A percentile compares a stretch with the other conserved stretches of the same genome.
Evolutionary conservation across 331 rosid genomes (phyloP).

Genomic region (Malus hybrid): DNA sequence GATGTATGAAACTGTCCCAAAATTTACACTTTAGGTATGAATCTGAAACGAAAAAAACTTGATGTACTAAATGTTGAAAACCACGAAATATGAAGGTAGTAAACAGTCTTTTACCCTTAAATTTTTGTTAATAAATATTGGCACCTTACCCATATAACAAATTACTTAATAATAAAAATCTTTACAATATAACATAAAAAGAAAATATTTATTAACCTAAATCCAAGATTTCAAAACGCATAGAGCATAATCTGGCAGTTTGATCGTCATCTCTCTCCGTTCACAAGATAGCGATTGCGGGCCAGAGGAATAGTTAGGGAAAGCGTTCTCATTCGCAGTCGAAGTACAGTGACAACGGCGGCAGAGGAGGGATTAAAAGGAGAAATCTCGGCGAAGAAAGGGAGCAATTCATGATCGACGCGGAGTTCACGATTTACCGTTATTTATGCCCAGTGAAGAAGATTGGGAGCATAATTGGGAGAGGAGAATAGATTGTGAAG

Average conservation of each 20-base stretch:
- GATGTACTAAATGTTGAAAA: too few relatives aligned
- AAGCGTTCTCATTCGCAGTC: conserved; percentile 70
- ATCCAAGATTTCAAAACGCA: not conserved
- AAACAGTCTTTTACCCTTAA: too few relatives aligned
- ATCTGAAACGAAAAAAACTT: too few relatives aligned
- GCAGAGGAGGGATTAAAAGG: conserved; percentile 50
- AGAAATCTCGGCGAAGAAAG: conserved; percentile 77
- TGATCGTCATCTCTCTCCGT: not conserved
- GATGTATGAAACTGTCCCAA: too few relatives aligned
- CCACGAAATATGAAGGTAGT: too few relatives aligned
- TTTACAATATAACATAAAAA: too few relatives aligned
- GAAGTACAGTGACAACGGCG: conserved; percentile 51
- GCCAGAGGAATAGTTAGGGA: conserved; percentile 66
- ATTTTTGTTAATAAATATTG: too few relatives aligned
- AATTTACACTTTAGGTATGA: too few relatives aligned
- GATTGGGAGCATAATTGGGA: conserved; percentile 92
- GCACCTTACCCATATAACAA: too few relatives aligned
- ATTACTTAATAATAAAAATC: too few relatives aligned
- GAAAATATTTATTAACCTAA: conserved; percentile 2
- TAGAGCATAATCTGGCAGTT: not conserved
- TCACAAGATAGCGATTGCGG: conserved; percentile 44
- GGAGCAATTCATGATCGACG: conserved; percentile 72
- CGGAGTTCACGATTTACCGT: conserved; percentile 78
- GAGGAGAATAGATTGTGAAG: conserved; percentile 98
- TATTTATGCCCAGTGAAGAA: conserved; percentile 70